A percentile compares a stretch with the other conserved stretches of the same genome.
Conservation (phyloP, 805 yeast species). For the Candida germanica region DNA sequence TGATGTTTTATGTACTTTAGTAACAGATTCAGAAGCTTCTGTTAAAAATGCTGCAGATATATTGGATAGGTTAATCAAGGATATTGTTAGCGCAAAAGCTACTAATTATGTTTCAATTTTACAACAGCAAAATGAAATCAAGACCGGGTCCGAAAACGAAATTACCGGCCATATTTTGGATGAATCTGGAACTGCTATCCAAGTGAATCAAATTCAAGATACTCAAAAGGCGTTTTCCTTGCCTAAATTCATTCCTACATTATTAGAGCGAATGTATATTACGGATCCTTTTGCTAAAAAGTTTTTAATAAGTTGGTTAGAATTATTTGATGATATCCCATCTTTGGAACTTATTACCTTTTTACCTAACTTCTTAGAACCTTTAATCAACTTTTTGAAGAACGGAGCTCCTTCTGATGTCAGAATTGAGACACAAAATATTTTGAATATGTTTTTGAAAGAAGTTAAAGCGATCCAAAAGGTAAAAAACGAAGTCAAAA, state of each 20-base stretch:
- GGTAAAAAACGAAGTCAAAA: constrained; percentile 53
- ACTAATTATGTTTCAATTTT: constrained; percentile 79
- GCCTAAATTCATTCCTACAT: constrained; percentile 84
- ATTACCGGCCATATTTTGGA: constrained; percentile 45
- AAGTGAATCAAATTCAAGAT: constrained; percentile 57
- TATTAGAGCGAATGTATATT: constrained; percentile 87
- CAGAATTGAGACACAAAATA: constrained; percentile 75
- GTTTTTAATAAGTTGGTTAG: constrained; percentile 91
- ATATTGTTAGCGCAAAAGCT: constrained; percentile 92
- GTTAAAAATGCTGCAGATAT: constrained; percentile 95
- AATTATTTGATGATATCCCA: constrained; percentile 88
- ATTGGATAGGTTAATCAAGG: constrained; percentile 85
- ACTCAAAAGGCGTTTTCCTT: constrained; percentile 73
- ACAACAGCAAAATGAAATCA: constrained; percentile 43
- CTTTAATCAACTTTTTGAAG: constrained; percentile 66
- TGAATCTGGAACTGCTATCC: constrained; percentile 56
- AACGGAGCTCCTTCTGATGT: constrained; percentile 86
- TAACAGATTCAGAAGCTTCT: constrained; percentile 86
- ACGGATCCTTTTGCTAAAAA: constrained; percentile 90
- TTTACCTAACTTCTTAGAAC: constrained; percentile 86
- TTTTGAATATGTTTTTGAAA: constrained; percentile 68
- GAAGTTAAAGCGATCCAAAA: constrained; percentile 78
- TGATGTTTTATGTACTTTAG: constrained; percentile 84
- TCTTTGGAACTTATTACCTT: constrained; percentile 84
- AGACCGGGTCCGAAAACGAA: constrained; percentile 10